Percentiles rank a stretch among this genome's conserved stretches.
Evolutionary conservation across 331 rosid genomes (phyloP).

Genomic region (Spiraea crenata): DNA sequence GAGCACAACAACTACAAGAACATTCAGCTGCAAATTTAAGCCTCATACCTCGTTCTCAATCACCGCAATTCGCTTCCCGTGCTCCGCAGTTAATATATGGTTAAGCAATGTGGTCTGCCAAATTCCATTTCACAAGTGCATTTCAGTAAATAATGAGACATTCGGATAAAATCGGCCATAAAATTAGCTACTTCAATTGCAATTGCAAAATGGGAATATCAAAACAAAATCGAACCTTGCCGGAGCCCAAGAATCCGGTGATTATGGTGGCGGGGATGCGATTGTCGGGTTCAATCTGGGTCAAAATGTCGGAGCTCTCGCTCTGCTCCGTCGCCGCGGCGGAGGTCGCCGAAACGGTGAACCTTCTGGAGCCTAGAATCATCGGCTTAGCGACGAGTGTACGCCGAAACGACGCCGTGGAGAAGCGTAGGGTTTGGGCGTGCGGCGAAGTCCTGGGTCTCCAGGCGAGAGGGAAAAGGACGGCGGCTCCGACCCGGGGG

Average conservation of each 20-base stretch:
- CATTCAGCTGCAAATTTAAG: neutral
- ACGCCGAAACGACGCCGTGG: conserved; percentile 30
- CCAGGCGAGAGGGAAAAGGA: conserved; percentile 32
- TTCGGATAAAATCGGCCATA: neutral
- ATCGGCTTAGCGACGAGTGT: conserved; percentile 26
- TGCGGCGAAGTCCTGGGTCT: conserved; percentile 11
- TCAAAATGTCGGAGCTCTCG: conserved; percentile 53
- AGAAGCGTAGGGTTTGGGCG: conserved; percentile 22
- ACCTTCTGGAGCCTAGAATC: conserved; percentile 29
- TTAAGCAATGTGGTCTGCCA: conserved; percentile 84
- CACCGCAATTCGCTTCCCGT: conserved; percentile 91
- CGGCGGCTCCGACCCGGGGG: conserved; percentile 33
- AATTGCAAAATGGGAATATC: neutral
- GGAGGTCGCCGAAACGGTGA: conserved; percentile 48
- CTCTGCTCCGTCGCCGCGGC: conserved; percentile 54
- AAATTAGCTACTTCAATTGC: neutral
- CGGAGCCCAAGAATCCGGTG: conserved; percentile 94
- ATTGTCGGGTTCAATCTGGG: conserved; percentile 68
- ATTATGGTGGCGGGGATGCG: conserved; percentile 89
- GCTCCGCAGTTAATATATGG: conserved; percentile 88
- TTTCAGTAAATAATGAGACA: neutral
- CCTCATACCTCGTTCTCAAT: conserved; percentile 85
- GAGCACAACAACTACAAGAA: neutral
- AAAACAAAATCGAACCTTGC: conserved; percentile 54
- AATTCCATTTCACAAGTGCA: conserved; percentile 26